Evolutionary conservation across 148 eudicot species (phyloP), one percentile per base, ranked within the genome.

Genomic region (Rhododendron simsii): DNA sequence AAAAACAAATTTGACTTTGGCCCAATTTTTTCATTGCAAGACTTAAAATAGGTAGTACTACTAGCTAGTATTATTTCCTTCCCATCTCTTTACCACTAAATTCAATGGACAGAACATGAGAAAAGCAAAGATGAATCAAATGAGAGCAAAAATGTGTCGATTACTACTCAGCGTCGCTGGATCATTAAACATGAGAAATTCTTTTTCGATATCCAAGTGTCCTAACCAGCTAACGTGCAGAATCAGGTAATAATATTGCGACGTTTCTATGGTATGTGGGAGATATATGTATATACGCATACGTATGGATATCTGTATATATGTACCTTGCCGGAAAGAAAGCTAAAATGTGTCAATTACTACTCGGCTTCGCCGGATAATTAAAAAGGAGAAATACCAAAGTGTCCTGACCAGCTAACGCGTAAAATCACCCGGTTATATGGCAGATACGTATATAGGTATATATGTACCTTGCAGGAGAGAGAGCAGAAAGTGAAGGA

Each of bases 381-480:
- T 67, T 21, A 67, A 28, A 28, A 16, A 28, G 12, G 33, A 9
- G 15, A 69, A 13, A 11, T 14, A 28, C 3, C 3, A 30, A 65
- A 10, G 13, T 65, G 71, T 65, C 1, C 30, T 2, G 9, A 65
- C 71, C 0, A 65, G 14, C 63, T 18, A 16, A 18, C 21, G 16
- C 7, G 63, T 7, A 57, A 4, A 57, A 57, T 16, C 16, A 51
- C 55, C 15, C 55, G 55, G 13, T 13, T 2, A 13, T 2, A 51
- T 3, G 55, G 76, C 7, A 71, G 41, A 71, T 28, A 11, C 12
- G 16, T 30, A 71, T 28, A 16, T 14, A 16, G 37, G 23, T 33
- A 2, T 28, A 5, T 30, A 11, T 39, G 37, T 87, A 92, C 94
- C 94, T 92, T 92, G 90, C 94, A 92, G 39, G 90, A 89, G 74